These are phyloP conservation scores for Waltergamsia citrina DNA, from an alignment of 2,329 filamentous ascomycete species.

Conservation along the genomic window DNA sequence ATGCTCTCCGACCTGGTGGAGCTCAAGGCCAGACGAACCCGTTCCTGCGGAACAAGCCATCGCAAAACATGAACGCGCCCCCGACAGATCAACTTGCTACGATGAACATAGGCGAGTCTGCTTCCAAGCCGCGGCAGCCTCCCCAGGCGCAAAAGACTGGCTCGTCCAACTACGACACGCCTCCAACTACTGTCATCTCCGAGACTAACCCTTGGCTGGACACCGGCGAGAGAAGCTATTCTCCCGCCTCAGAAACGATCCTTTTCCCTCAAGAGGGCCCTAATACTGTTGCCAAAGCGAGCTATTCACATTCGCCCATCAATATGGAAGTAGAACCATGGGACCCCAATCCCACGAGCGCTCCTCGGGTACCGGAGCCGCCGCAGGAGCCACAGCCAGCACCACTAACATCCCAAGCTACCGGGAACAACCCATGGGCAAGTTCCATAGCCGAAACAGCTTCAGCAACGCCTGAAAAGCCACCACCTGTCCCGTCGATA, in stretches of 20 bases:
- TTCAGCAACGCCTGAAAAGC: no score
- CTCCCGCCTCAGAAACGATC: background rate
- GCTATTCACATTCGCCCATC: background rate
- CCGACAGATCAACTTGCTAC: conserved; percentile 5
- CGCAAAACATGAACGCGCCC: conserved; percentile 1
- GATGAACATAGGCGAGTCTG: conserved; percentile 1
- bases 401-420: background rate
- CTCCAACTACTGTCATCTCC: background rate
- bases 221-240: background rate
- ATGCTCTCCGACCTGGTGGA: conserved; percentile 5
- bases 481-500: background rate
- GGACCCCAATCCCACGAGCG: background rate
- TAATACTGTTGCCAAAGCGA: background rate
- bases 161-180: conserved; percentile 4
- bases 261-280: background rate
- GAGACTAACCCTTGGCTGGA: conserved; percentile 1
- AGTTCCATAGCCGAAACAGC: no score
- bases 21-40: conserved; percentile 6
- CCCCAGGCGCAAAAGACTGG: background rate
- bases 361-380: background rate
- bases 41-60: conserved; percentile 4
- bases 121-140: background rate
- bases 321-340: background rate
- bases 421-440: conserved; percentile 8
- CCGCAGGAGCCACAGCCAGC: background rate